Evolutionary conservation across 495 filamentous ascomycete genomes (phyloP).

Genomic region (Penicillium argentinense): DNA sequence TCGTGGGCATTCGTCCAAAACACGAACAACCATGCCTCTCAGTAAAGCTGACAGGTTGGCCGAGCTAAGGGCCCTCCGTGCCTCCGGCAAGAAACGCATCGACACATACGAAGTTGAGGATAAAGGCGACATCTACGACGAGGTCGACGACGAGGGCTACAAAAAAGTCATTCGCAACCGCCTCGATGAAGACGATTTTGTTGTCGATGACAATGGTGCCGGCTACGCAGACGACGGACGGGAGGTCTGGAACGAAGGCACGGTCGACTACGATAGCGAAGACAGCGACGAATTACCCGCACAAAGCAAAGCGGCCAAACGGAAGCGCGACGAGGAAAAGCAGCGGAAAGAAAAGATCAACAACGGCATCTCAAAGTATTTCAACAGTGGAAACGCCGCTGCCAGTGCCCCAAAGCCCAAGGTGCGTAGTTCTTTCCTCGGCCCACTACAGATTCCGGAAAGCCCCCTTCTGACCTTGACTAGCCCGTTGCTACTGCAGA

Average conservation of each 20-base stretch:
- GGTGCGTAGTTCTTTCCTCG: slow-evolving; percentile 43
- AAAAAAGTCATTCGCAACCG: slow-evolving; percentile 90
- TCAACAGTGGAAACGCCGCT: slow-evolving; percentile 66
- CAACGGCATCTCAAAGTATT: slow-evolving; percentile 90
- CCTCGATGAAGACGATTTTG: slow-evolving; percentile 93
- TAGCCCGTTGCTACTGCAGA: slow-evolving; percentile 66
- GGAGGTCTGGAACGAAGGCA: slow-evolving; percentile 86
- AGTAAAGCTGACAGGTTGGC: slow-evolving; percentile 63
- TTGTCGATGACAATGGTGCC: slow-evolving; percentile 91
- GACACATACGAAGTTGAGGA: slow-evolving; percentile 88
- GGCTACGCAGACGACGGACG: slow-evolving; percentile 96
- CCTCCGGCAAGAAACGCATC: slow-evolving; percentile 85
- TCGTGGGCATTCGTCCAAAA: slow-evolving; percentile 21
- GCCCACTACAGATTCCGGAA: not conserved
- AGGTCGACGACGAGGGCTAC: slow-evolving; percentile 96
- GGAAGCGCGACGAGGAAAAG: slow-evolving; percentile 86
- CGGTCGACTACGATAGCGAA: slow-evolving; percentile 55
- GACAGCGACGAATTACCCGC: slow-evolving; percentile 66
- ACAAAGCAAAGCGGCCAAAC: slow-evolving; percentile 73
- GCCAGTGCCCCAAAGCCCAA: slow-evolving; percentile 74
- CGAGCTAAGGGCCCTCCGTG: slow-evolving; percentile 80
- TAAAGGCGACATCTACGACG: slow-evolving; percentile 84
- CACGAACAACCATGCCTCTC: slow-evolving; percentile 33
- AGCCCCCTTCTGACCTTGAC: not conserved
- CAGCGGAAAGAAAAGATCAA: slow-evolving; percentile 83